Base-by-base conservation (phyloP, 306 rosid genomes). In the Begonia peltatifolia region DNA sequence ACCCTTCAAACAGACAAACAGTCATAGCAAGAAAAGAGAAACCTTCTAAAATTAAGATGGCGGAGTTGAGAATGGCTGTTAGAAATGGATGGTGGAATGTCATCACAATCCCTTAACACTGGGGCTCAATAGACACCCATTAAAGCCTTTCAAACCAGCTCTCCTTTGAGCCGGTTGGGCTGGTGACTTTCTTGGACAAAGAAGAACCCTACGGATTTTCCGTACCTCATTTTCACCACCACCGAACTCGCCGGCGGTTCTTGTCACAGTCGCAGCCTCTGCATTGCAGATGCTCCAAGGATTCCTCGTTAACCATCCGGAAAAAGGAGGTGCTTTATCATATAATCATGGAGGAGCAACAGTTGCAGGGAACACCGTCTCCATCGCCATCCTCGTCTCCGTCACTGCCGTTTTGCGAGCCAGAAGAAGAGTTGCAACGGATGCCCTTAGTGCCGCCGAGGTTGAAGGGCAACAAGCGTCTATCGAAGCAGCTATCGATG, bases 401-500 rank as follows among this genome's bases (percentile, higher is more conserved):
- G 38, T 7, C 38, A 6, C 56, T 59, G 3, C 57, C 68, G 0
- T 15, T 53, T 6, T 17, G 42, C 0, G 77, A 69, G 6, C 72
- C 87, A 0, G 74, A 65, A 2, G 72, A 73, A 12, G 93, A 73
- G 50, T 53, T 66, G 15, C 66, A 66, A 15, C 69, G 67, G 58
- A 75, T 77, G 87, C 12, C 70, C 5, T 38, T 79, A 62, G 62
- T 46, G 1, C 80, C 89, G 2, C 66, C 75, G 6, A 52, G 47
- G 10, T 23, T 50, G 70, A 74, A 58, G 66, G 71, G 55, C 63
- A 60, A 62, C 54, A 85, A 71, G 72, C 66, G 74, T 14, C 36
- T 78, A 22, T 58, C 71, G 6, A 74, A 73, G 74, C 94, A 79
- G 30, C 53, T 74, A 2, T 80, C 95, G 0, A 63, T 78, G 86